phyloP scores from a whole-genome alignment of 2,329 filamentous ascomycete genomes.

The Monosporascus sp. region DNA sequence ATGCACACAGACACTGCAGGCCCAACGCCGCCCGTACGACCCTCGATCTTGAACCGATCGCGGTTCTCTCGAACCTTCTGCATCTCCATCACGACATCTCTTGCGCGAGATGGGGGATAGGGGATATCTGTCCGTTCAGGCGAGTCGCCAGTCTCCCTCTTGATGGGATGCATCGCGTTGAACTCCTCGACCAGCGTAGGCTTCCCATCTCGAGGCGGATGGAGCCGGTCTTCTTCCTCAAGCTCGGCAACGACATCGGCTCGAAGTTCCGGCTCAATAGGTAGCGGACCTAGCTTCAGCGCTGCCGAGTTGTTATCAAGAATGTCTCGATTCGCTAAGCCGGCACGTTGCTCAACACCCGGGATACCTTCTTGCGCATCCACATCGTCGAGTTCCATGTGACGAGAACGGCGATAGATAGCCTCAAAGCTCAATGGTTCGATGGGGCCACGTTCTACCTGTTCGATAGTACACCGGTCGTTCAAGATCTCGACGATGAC shows the following conservation, averaged over 20 bases:
- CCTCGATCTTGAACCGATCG: slow-evolving; percentile 84
- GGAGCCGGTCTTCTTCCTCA: slow-evolving; percentile 74
- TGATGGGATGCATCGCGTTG: slow-evolving; percentile 70
- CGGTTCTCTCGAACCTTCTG: slow-evolving; percentile 90
- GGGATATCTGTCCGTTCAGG: slow-evolving; percentile 76
- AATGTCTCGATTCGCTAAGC: slow-evolving; percentile 55
- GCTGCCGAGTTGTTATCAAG: slow-evolving; percentile 45
- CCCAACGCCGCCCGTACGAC: slow-evolving; percentile 75
- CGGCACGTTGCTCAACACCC: slow-evolving; percentile 49
- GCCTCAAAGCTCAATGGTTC: slow-evolving; percentile 59
- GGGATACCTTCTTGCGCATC: slow-evolving; percentile 62
- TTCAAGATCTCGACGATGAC: slow-evolving; percentile 71
- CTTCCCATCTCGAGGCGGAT: slow-evolving; percentile 66
- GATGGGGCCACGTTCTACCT: slow-evolving; percentile 55
- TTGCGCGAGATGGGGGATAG: slow-evolving; percentile 77
- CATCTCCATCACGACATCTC: slow-evolving; percentile 91
- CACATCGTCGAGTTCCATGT: slow-evolving; percentile 56
- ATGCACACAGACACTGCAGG: slow-evolving; percentile 85
- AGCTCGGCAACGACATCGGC: slow-evolving; percentile 84
- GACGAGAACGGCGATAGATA: slow-evolving; percentile 53
- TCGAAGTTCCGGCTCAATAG: slow-evolving; percentile 76
- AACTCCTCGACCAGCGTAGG: slow-evolving; percentile 80
- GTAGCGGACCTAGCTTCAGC: slow-evolving; percentile 74
- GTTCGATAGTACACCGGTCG: slow-evolving; percentile 51
- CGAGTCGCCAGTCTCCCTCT: slow-evolving; percentile 84